Evolutionary conservation across 495 filamentous ascomycete genomes (phyloP).

Genomic region (Podospora appendiculata): DNA sequence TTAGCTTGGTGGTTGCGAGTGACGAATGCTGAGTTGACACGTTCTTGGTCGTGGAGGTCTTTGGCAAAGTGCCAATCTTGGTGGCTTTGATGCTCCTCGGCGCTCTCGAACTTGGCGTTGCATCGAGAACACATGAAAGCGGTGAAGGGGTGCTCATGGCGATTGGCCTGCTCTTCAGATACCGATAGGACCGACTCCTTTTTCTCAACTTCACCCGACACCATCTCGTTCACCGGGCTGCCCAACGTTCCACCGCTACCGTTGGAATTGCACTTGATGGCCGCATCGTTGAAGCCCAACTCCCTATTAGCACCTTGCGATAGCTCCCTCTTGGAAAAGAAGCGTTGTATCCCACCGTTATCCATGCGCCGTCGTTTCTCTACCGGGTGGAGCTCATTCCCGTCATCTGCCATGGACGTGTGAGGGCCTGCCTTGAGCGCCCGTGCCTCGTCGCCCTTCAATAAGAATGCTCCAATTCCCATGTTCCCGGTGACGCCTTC

Average conservation of each 20-base stretch:
- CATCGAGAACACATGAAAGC: conserved; percentile 61
- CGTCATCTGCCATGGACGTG: conserved; percentile 18
- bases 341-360: conserved; percentile 47
- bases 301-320: conserved; percentile 16
- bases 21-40: conserved; percentile 36
- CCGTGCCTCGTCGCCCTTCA: conserved; percentile 70
- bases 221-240: conserved; percentile 7
- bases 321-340: conserved; percentile 40
- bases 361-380: conserved; percentile 49
- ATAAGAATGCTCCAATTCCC: conserved; percentile 77
- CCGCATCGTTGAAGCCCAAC: conserved; percentile 21
- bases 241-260: conserved; percentile 17
- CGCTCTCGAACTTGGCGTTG: conserved; percentile 43
- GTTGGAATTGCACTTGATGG: conserved; percentile 3
- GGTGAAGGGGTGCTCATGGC: conserved; percentile 31
- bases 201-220: conserved; percentile 1
- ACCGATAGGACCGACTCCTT: conserved; percentile 1
- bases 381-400: conserved; percentile 21
- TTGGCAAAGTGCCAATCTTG: conserved; percentile 95
- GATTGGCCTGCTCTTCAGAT: conserved; percentile 12
- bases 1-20: conserved; percentile 16
- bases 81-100: conserved; percentile 63
- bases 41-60: conserved; percentile 59
- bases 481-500: conserved; percentile 75
- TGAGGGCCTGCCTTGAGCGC: conserved; percentile 19